phyloP scores from a whole-genome alignment of 129 eudicot genomes.

The Calendula officinalis region DNA sequence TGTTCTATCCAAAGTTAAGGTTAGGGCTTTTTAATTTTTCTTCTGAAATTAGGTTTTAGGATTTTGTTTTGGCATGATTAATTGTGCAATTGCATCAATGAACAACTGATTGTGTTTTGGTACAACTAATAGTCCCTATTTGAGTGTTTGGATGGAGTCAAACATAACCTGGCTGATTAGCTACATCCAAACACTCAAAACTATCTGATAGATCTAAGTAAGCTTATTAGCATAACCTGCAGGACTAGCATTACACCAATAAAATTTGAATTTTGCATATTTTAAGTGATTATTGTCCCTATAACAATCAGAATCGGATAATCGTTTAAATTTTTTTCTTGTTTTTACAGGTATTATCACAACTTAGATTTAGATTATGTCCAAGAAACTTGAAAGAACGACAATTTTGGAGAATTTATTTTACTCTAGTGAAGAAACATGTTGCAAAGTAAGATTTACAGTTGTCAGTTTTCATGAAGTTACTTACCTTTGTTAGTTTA shows the following conservation, averaged over 20 bases:
- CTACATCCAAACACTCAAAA: too few relatives aligned
- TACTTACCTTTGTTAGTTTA: too few relatives aligned
- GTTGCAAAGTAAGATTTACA: slow-evolving; percentile 63
- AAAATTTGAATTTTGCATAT: not conserved
- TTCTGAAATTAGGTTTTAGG: slow-evolving; percentile 9
- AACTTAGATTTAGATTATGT: slow-evolving; percentile 80
- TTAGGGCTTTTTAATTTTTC: slow-evolving; percentile 4
- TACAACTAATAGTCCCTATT: too few relatives aligned
- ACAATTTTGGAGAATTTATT: slow-evolving; percentile 90
- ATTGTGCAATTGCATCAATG: not conserved
- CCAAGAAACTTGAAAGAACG: slow-evolving; percentile 84
- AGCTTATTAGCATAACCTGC: too few relatives aligned
- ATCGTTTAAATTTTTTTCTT: not conserved
- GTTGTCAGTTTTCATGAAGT: not conserved
- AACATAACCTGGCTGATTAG: too few relatives aligned
- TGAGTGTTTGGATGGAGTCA: too few relatives aligned
- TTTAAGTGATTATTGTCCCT: not conserved
- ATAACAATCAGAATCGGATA: not conserved
- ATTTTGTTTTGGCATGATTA: slow-evolving; percentile 8
- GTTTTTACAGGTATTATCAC: slow-evolving; percentile 72
- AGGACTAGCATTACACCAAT: too few relatives aligned
- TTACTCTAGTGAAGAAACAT: slow-evolving; percentile 64
- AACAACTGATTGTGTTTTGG: too few relatives aligned
- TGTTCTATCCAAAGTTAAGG: slow-evolving; percentile 80
- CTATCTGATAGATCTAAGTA: too few relatives aligned